Percentiles rank a stretch among this genome's conserved stretches.
These are phyloP conservation scores for Brasenia schreberi DNA, from an alignment of 164 flowering plant genomes.

Conservation along the genomic window DNA sequence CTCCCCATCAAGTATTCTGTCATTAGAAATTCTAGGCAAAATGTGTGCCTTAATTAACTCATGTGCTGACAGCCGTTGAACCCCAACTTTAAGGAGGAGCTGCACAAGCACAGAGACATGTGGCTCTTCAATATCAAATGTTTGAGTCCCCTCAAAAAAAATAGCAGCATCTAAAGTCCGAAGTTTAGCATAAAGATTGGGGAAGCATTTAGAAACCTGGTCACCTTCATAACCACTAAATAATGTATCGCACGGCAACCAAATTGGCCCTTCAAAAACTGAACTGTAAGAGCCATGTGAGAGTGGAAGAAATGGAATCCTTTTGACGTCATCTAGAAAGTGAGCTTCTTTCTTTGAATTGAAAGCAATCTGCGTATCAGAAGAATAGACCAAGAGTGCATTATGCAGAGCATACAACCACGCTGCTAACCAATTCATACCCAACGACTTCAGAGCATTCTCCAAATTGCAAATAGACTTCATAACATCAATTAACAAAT, in stretches of 20 bases:
- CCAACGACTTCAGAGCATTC: conserved; percentile 44
- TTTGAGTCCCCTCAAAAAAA: conserved; percentile 23
- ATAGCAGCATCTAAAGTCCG: conserved; percentile 58
- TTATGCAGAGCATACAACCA: conserved; percentile 46
- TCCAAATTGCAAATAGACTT: conserved; percentile 33
- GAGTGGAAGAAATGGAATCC: conserved; percentile 73
- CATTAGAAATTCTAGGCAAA: conserved; percentile 48
- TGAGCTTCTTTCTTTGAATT: conserved; percentile 21
- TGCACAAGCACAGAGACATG: conserved; percentile 21
- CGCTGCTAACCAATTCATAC: conserved; percentile 61
- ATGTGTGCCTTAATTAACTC: conserved; percentile 61
- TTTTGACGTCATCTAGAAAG: conserved; percentile 26
- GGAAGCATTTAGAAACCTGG: conserved; percentile 35
- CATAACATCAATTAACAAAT: conserved; percentile 38
- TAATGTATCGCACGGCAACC: conserved; percentile 55
- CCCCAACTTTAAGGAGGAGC: conserved; percentile 60
- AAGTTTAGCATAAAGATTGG: conserved; percentile 47
- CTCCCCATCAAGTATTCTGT: conserved; percentile 11
- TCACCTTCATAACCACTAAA: conserved; percentile 27
- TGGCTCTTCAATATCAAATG: conserved; percentile 11
- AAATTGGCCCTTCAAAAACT: conserved; percentile 54
- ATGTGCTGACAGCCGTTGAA: conserved; percentile 68
- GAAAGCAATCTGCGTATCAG: conserved; percentile 11
- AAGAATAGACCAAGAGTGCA: conserved; percentile 22
- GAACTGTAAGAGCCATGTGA: conserved; percentile 77